Percentiles rank a stretch among this genome's conserved stretches.
These are phyloP conservation scores for Terfezia boudieri DNA, from an alignment of 495 filamentous ascomycete genomes.

Conservation along the genomic window DNA sequence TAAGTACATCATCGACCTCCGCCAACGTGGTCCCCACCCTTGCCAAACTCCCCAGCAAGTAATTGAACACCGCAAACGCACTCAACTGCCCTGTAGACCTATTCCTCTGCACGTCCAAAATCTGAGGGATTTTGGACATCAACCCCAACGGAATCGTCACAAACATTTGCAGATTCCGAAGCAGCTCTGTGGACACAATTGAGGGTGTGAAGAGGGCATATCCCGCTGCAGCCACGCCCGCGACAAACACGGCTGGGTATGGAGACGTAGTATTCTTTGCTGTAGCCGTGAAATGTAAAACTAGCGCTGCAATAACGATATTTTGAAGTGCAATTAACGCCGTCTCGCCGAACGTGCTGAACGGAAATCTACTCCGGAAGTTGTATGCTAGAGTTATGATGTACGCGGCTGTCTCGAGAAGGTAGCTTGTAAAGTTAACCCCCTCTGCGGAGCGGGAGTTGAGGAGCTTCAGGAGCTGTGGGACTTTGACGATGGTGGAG, in stretches of 20 bases:
- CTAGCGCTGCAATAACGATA: constrained; percentile 60
- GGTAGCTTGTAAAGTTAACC: constrained; percentile 70
- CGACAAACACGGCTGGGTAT: constrained; percentile 50
- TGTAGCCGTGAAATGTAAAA: constrained; percentile 43
- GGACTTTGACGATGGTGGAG: constrained; percentile 78
- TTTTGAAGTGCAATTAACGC: constrained; percentile 81
- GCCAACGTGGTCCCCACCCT: constrained; percentile 93
- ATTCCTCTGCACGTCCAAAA: constrained; percentile 55
- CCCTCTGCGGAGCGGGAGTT: constrained; percentile 55
- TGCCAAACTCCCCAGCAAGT: constrained; percentile 70
- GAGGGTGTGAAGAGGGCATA: constrained; percentile 45
- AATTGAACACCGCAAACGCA: constrained; percentile 95
- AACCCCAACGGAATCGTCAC: constrained; percentile 64
- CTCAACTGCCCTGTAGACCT: constrained; percentile 87
- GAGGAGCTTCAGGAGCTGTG: constrained; percentile 81
- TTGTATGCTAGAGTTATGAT: constrained; percentile 80
- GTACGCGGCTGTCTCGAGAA: constrained; percentile 68
- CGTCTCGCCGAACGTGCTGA: constrained; percentile 89
- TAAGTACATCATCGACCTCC: constrained; percentile 85
- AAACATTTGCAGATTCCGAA: constrained; percentile 40
- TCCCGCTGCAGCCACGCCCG: constrained; percentile 40
- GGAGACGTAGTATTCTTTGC: constrained; percentile 28
- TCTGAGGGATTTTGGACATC: constrained; percentile 82
- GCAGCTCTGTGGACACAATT: constrained; percentile 41
- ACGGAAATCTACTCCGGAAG: constrained; percentile 68